Percentiles rank a stretch among this genome's conserved stretches.
phyloP scores from a whole-genome alignment of 495 filamentous ascomycete species.

The Amorphotheca resinae region DNA sequence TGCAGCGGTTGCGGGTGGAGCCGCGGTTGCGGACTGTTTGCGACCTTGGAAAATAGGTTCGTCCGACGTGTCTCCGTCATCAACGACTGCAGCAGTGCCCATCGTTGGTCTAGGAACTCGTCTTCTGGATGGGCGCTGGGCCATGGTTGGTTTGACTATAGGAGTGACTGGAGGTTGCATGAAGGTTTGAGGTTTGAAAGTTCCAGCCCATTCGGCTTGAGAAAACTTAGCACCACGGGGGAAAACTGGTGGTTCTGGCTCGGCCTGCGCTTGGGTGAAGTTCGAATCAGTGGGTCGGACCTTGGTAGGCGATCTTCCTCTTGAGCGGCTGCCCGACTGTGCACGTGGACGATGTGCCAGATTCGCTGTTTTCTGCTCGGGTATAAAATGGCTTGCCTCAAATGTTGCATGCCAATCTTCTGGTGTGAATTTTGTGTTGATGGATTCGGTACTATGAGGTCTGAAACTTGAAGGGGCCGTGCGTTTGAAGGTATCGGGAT shows the following conservation, averaged over 20 bases:
- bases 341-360: constrained; percentile 21
- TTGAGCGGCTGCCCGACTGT: constrained; percentile 23
- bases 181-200: constrained; percentile 50
- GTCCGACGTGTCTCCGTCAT: constrained; percentile 26
- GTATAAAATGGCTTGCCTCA: constrained; percentile 32
- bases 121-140: constrained; percentile 7
- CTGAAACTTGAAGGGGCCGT: constrained; percentile 20
- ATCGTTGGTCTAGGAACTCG: constrained; percentile 12
- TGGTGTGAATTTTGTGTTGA: constrained; percentile 62
- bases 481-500: constrained; percentile 26
- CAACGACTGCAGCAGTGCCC: constrained; percentile 33
- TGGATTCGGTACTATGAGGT: constrained; percentile 56
- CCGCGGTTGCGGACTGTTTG: constrained; percentile 7
- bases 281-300: constrained; percentile 7
- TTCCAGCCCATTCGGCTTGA: constrained; percentile 51
- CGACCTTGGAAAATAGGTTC: constrained; percentile 13
- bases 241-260: constrained; percentile 3
- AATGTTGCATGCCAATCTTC: constrained; percentile 47
- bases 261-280: constrained; percentile 1
- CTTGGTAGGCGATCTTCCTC: constrained; percentile 25
- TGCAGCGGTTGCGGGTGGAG: constrained; percentile 7
- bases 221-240: constrained; percentile 39
- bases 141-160: background rate
- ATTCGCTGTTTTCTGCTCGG: constrained; percentile 22
- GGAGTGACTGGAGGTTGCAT: constrained; percentile 26